Conservation (phyloP, 306 rosid species). For the Vigna angularis region DNA sequence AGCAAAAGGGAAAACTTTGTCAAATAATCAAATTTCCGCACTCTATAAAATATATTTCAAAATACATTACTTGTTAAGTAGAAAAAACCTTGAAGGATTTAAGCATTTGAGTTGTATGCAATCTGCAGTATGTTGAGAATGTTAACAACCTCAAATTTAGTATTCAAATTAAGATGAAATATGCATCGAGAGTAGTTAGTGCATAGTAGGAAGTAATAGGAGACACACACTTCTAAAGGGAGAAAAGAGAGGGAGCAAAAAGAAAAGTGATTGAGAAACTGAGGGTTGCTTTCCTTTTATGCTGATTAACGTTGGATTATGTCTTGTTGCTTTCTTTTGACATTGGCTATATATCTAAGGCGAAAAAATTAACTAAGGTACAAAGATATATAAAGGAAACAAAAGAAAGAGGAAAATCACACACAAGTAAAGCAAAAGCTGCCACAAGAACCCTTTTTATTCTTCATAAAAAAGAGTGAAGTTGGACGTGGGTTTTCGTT, state of each 20-base stretch:
- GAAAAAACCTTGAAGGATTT: conserved; percentile 21
- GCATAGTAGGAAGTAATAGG: not conserved
- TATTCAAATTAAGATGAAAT: conserved; percentile 1
- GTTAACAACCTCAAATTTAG: conserved; percentile 29
- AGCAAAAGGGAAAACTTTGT: conserved; percentile 14
- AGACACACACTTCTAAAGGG: conserved; percentile 43
- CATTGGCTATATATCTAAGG: conserved; percentile 46
- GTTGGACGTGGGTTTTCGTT: conserved; percentile 63
- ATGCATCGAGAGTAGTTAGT: conserved; percentile 2
- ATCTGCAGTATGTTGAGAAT: no score
- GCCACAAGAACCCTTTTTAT: conserved; percentile 66
- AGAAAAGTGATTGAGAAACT: conserved; percentile 40
- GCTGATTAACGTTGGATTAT: conserved; percentile 46
- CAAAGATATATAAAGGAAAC: conserved; percentile 45
- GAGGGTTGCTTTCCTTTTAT: conserved; percentile 50
- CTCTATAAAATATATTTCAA: not conserved
- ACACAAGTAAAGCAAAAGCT: conserved; percentile 74
- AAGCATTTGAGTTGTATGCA: no score
- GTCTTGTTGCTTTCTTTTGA: conserved; percentile 58
- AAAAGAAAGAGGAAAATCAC: conserved; percentile 54
- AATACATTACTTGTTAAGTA: not conserved
- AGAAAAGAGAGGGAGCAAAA: conserved; percentile 40
- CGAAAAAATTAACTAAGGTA: conserved; percentile 37
- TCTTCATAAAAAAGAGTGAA: conserved; percentile 52
- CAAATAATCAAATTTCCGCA: not conserved